Evolutionary conservation across 2,329 filamentous ascomycete species (phyloP).

Genomic region (Fusarium sp.): DNA sequence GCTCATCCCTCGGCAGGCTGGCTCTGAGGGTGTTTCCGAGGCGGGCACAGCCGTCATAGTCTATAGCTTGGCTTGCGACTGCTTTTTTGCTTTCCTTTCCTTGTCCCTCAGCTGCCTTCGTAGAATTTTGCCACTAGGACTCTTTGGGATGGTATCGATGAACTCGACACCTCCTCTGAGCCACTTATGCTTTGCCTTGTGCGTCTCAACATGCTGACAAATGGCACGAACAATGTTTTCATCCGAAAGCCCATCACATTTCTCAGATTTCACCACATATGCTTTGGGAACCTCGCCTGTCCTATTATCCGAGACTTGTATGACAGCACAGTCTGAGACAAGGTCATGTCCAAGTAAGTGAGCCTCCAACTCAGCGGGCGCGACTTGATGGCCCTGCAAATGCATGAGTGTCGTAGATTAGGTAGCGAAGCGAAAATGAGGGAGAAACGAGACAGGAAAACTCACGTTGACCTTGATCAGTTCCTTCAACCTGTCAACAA

Average conservation of each 20-base stretch:
- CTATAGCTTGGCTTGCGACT: not conserved
- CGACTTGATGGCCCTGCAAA: slow-evolving; percentile 76
- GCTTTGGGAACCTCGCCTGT: slow-evolving; percentile 69
- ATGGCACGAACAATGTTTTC: not conserved
- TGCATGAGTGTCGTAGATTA: not conserved
- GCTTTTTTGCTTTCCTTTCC: not conserved
- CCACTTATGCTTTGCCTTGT: slow-evolving; percentile 58
- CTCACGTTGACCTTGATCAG: slow-evolving; percentile 69
- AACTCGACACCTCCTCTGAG: slow-evolving; percentile 64
- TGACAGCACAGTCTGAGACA: slow-evolving; percentile 76
- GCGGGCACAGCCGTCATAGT: not conserved
- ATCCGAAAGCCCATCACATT: not conserved
- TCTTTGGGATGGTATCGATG: slow-evolving; percentile 69
- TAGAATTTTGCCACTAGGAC: slow-evolving; percentile 67
- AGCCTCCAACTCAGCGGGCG: slow-evolving; percentile 77
- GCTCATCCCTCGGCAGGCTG: not conserved
- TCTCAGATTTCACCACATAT: slow-evolving; percentile 57
- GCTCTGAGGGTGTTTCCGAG: not conserved
- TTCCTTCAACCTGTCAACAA: slow-evolving; percentile 41
- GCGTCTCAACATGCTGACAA: not conserved
- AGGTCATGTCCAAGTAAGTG: slow-evolving; percentile 73
- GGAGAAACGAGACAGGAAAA: not conserved
- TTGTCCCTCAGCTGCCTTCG: not conserved
- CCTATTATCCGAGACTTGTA: slow-evolving; percentile 67
- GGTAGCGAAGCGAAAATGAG: too few relatives aligned